Conservation (phyloP, 306 rosid genomes). For the Nissolia schottii region DNA sequence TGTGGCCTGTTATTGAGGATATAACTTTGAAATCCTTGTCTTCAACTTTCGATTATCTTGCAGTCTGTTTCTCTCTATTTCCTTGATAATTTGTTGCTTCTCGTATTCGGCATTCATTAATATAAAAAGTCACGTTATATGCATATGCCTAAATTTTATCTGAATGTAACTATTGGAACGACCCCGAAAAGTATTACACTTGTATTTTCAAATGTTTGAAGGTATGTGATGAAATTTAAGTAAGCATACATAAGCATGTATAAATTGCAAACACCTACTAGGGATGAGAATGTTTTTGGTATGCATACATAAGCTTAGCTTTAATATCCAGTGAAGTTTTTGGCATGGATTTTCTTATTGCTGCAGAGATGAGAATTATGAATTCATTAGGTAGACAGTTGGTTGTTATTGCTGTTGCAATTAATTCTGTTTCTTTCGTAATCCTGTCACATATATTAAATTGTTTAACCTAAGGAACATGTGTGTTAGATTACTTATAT, state of each 20-base stretch:
- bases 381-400: neutral
- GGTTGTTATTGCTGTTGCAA: neutral
- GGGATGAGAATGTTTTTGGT: no score
- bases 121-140: slow-evolving; percentile 9
- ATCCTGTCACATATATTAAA: neutral
- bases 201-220: slow-evolving; percentile 1
- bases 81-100: slow-evolving; percentile 8
- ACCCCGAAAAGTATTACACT: neutral
- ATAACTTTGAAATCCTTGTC: slow-evolving; percentile 10
- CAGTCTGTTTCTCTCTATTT: neutral
- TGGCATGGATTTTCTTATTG: neutral
- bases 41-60: neutral
- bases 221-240: neutral
- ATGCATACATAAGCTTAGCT: no score
- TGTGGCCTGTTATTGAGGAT: slow-evolving; percentile 15
- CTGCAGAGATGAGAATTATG: no score
- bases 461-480: neutral
- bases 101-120: slow-evolving; percentile 1
- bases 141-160: neutral
- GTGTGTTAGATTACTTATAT: slow-evolving; percentile 7
- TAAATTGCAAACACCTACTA: slow-evolving; percentile 4
- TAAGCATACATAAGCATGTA: neutral
- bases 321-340: neutral
- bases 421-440: neutral
- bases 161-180: neutral